phyloP scores from a whole-genome alignment of 2,329 filamentous ascomycete species.

The Albifimbria verrucaria region DNA sequence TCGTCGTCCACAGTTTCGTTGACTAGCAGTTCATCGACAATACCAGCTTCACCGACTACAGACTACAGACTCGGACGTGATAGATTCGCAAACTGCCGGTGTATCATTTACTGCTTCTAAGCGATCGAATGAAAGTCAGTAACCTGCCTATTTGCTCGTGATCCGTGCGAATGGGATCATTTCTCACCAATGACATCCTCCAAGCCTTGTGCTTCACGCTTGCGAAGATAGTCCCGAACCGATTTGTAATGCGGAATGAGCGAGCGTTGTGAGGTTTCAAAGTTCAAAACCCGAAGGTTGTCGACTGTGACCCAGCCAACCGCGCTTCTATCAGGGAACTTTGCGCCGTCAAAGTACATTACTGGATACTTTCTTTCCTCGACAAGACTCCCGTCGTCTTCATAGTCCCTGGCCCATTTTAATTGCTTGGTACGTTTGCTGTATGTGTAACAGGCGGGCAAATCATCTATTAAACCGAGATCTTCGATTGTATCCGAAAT shows the following conservation, averaged over 20 bases:
- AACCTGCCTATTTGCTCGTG: too few species aligned
- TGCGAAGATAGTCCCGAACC: constrained; percentile 8
- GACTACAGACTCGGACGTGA: too few species aligned
- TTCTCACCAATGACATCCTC: too few species aligned
- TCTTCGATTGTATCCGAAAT: constrained; percentile 3
- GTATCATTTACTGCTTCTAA: too few species aligned
- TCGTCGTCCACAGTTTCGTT: too few species aligned
- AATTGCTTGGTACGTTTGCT: not conserved
- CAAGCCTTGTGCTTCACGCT: not conserved
- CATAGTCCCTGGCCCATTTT: constrained; percentile 9
- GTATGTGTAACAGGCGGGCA: constrained; percentile 6
- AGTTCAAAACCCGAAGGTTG: constrained; percentile 12
- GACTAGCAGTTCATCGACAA: too few species aligned
- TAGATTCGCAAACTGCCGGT: too few species aligned
- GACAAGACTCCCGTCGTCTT: constrained; percentile 5
- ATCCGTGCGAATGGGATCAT: too few species aligned
- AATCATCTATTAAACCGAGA: constrained; percentile 2
- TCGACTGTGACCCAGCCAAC: constrained; percentile 14
- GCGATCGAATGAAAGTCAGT: too few species aligned
- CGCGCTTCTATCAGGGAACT: constrained; percentile 13
- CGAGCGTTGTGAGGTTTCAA: not conserved
- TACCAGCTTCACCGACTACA: too few species aligned
- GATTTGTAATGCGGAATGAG: constrained; percentile 6
- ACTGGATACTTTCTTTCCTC: constrained; percentile 13
- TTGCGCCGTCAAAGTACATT: constrained; percentile 16